Evolutionary conservation across 179 eudicot species (phyloP).

Genomic region (Beta corolliflora): DNA sequence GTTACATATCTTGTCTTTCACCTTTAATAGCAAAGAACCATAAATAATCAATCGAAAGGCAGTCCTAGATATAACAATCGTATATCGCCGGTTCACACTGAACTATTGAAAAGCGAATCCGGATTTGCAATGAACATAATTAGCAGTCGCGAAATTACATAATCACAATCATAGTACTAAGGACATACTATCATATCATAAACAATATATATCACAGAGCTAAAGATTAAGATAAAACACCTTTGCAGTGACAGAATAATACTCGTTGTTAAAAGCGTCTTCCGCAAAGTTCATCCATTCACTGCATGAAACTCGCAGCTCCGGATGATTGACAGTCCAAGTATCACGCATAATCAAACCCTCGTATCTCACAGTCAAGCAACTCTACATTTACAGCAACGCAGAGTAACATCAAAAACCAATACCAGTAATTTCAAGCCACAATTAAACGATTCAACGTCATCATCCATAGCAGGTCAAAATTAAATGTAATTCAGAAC

Average conservation of each 20-base stretch:
- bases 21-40: not conserved
- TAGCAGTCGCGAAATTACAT: not conserved
- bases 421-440: not conserved
- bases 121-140: not conserved
- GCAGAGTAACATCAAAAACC: not conserved
- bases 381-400: constrained; percentile 51
- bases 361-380: constrained; percentile 89
- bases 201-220: not conserved
- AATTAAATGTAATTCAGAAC: not conserved
- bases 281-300: constrained; percentile 82
- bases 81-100: not conserved
- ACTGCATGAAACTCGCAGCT: constrained; percentile 47
- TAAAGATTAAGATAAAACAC: constrained; percentile 24
- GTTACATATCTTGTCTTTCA: not conserved
- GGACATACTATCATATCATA: not conserved
- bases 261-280: constrained; percentile 60
- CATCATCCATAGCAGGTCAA: not conserved
- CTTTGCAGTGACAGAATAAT: constrained; percentile 60
- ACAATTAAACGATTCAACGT: not conserved
- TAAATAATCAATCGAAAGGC: not conserved
- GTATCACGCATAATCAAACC: constrained; percentile 64
- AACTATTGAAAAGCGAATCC: not conserved
- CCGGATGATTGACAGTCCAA: constrained; percentile 36
- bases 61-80: not conserved
- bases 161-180: not conserved